Base-by-base conservation (phyloP, 441 rosid species). In the Brassica hybrid region DNA sequence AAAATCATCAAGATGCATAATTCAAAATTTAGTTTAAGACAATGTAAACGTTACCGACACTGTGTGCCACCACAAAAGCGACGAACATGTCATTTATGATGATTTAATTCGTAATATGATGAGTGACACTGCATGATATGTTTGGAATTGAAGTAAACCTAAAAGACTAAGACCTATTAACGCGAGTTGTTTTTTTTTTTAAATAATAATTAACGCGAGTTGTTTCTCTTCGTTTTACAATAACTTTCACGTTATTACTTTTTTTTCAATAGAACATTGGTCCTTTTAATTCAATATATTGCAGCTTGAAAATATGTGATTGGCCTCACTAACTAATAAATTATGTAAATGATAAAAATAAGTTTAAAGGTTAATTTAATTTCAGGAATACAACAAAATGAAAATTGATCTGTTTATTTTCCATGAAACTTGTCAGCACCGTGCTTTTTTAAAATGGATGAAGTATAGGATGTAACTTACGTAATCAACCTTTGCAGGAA, bases 141-240 rank as follows among this genome's bases (percentile, higher is more conserved):
- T 30, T 30, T 62, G 27, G 43, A 36, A 54, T 9, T 16, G 60
- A 54, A 17, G 23, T 54, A 54, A 17, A 18, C 54, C 62, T 50
- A 45, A 0, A 13, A 67, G 21, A 32, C 63, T 58, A 75, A 25
- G 77, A 23, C 67, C 73, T 43, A 65, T 36, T 9, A 56, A 56
- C 61, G 18, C 18, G 61, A 56, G 56, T 74, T 74, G 77, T 50
- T 50, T 18, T 5, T 34, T 34, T 34, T 34, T 1, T 34, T 6
- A 5, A 5, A 6, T 5, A 5, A 7, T 5, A 7, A 65, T 36
- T 9, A 56, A 56, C 61, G 18, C 18, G 61, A 56, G 56, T 74
- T 74, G 77, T 50, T 50, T 18, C 61, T 23, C 8, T 62, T 14
- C 6, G 30, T 64, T 30, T 72, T 52, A 50, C 43, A 62, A 50